These are phyloP conservation scores for Mytilinidion resinicola DNA, from an alignment of 495 filamentous ascomycete species.

Conservation along the genomic window DNA sequence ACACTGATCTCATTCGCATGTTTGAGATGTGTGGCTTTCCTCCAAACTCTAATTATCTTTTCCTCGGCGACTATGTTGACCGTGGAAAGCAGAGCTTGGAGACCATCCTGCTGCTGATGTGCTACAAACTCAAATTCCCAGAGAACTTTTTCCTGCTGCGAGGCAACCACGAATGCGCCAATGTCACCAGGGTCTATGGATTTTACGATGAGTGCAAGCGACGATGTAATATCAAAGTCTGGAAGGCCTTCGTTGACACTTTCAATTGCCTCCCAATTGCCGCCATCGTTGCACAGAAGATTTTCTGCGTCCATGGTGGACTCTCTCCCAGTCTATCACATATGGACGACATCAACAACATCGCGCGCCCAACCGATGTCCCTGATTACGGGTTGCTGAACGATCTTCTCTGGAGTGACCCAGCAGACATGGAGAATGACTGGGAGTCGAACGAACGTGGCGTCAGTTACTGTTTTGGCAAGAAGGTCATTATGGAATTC, in stretches of 20 bases:
- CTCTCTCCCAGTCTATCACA: conserved; percentile 86
- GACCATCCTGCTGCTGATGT: conserved; percentile 90
- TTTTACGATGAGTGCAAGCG: conserved; percentile 99
- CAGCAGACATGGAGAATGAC: conserved; percentile 93
- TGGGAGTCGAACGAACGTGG: conserved; percentile 98
- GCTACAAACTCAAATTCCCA: conserved; percentile 97
- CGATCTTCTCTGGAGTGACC: conserved; percentile 96
- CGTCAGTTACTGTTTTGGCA: conserved; percentile 98
- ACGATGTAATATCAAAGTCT: conserved; percentile 94
- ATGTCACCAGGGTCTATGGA: conserved; percentile 95
- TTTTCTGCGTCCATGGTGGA: conserved; percentile 97
- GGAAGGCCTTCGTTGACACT: conserved; percentile 98
- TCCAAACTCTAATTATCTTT: conserved; percentile 87
- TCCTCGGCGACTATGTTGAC: conserved; percentile 97
- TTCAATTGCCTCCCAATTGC: conserved; percentile 97
- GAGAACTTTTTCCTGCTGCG: conserved; percentile 98
- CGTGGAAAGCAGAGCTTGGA: conserved; percentile 95
- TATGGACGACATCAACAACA: conserved; percentile 98
- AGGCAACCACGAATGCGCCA: conserved; percentile 97
- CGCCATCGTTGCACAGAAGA: conserved; percentile 93
- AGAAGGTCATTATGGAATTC: conserved; percentile 97
- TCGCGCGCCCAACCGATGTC: conserved; percentile 92
- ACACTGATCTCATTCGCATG: conserved; percentile 92
- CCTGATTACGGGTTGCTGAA: conserved; percentile 96
- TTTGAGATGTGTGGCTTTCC: conserved; percentile 99